Evolutionary conservation across 83 land plant genomes (phyloP), one percentile per base, ranked within the genome.

Genomic region (Picea engelmannii): DNA sequence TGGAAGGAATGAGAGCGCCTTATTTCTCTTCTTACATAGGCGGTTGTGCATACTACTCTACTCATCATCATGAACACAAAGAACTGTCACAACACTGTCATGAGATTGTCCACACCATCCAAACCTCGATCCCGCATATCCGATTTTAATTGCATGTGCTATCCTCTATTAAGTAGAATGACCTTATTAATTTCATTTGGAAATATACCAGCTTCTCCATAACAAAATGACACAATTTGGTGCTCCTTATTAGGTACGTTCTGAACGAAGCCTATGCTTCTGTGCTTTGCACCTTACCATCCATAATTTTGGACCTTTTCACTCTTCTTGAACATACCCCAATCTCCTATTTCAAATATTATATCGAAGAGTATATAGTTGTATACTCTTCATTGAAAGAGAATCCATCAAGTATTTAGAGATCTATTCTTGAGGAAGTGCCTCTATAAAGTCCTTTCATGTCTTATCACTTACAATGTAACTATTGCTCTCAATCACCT

Each of bases 41-140:
- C 35, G 35, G 35, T 31, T 31, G 35, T 31, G 35, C 35, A 31
- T 31, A 31, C 35, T 31, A 31, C 35, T 31, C 35, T 31, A 1
- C 21, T 97, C 99, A 91, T 96, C 99, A 84, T 96, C 99, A 84
- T 96, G 95, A 68, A 94, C 91, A 86, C 99, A 94, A 2, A 96
- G 85, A 58, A 96, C 96, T 61, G 99, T 96, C 55, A 97, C 99
- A 82, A 92, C 87, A 80, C 99, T 96, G 55, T 96, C 97, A 62
- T 95, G 92, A 60, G 97, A 90, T 68, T 94, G 95, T 16, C 94
- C 99, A 84, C 95, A 93, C 99, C 95, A 96, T 16, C 96, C 97
- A 88, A 86, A 96, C 83, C 99, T 96, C 90, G 80, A 78, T 94
- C 96, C 83, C 85, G 87, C 11, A 96, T 90, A 83, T 94, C 95